Percentiles rank a stretch among this genome's conserved stretches.
phyloP scores from a whole-genome alignment of 306 rosid species.

The Amphicarpaea edgeworthii region DNA sequence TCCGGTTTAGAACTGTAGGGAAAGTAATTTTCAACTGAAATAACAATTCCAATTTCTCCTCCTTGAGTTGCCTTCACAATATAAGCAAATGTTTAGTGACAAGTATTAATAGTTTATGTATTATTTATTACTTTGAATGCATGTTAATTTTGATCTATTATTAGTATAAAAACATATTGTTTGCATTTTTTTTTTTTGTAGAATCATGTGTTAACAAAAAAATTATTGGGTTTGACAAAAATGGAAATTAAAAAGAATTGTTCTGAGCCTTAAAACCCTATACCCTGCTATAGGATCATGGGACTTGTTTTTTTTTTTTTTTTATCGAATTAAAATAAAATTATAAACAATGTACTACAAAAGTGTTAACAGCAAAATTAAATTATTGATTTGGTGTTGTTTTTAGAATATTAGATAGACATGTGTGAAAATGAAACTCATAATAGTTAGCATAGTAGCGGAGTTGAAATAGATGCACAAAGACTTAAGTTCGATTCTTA shows the following conservation, averaged over 20 bases:
- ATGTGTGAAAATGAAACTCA: no score
- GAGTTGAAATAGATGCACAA: no score
- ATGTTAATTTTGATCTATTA: not conserved
- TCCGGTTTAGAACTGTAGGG: constrained; percentile 44
- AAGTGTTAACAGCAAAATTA: no score
- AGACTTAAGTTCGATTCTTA: no score
- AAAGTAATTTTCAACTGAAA: constrained; percentile 27
- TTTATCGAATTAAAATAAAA: no score
- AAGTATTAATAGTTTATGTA: no score
- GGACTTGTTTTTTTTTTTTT: no score
- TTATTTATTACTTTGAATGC: not conserved
- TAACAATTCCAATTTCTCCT: constrained; percentile 55
- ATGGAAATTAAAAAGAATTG: not conserved
- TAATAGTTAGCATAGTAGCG: no score
- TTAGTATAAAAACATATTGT: no score
- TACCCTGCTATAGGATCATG: not conserved
- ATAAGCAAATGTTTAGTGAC: not conserved
- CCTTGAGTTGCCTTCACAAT: constrained; percentile 48
- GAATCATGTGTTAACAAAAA: not conserved
- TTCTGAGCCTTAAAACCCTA: not conserved
- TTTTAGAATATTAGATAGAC: no score
- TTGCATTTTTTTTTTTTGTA: not conserved
- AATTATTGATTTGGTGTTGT: no score
- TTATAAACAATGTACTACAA: not conserved
- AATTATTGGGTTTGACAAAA: not conserved